Percentiles rank a stretch among this genome's conserved stretches.
Evolutionary conservation across 305 asterid genomes (phyloP).

Genomic region (Fraxinus velutina): DNA sequence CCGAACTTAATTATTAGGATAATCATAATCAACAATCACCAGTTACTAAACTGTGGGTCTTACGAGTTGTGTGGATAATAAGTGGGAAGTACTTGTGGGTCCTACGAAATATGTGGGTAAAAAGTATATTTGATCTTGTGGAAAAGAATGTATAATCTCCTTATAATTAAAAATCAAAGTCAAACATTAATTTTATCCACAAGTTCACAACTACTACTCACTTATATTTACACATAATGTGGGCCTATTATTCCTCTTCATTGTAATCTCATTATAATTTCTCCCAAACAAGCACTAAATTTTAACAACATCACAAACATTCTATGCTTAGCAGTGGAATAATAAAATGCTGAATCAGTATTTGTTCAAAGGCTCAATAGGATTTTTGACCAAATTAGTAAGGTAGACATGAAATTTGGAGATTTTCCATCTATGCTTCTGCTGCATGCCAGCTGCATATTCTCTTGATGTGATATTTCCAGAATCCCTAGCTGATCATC

Average conservation of each 20-base stretch:
- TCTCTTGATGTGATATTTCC: not conserved
- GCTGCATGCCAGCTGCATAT: conserved; percentile 2
- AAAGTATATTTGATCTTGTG: not conserved
- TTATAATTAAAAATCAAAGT: not conserved
- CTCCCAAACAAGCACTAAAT: not conserved
- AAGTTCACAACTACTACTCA: not conserved
- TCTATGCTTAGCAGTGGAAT: not conserved
- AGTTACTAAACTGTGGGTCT: not conserved
- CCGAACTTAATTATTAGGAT: not conserved
- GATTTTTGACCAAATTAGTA: not conserved
- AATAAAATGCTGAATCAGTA: not conserved
- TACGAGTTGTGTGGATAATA: not conserved
- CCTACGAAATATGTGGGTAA: not conserved
- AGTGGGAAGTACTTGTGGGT: not conserved
- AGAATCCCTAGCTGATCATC: not conserved
- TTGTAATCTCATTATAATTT: not conserved
- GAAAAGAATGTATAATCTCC: not conserved
- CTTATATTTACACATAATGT: not conserved
- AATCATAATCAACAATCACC: not conserved
- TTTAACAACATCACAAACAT: not conserved
- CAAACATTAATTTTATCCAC: not conserved
- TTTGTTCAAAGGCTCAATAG: not conserved
- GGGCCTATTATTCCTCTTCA: not conserved
- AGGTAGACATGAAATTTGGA: not conserved
- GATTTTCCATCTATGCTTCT: not conserved